Percentiles rank a stretch among this genome's conserved stretches.
These are phyloP conservation scores for Arachnomyces sp. DNA, from an alignment of 2,329 filamentous ascomycete species.

Conservation along the genomic window DNA sequence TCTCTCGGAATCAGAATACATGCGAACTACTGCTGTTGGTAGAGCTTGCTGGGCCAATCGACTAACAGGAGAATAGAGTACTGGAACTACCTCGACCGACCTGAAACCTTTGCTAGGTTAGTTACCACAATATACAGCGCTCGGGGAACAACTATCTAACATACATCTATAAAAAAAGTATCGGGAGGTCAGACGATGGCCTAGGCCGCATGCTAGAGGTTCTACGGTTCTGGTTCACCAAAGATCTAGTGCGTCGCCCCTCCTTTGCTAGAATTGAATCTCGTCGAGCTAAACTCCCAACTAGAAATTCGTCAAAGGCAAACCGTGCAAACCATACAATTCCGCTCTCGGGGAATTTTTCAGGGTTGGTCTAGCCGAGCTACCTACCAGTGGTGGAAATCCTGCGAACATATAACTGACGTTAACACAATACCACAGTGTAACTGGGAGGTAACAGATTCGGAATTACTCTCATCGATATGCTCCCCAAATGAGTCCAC, in stretches of 20 bases:
- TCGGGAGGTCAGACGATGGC: conserved; percentile 82
- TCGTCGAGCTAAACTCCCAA: conserved; percentile 12
- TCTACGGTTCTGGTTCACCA: conserved; percentile 96
- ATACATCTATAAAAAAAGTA: conserved; percentile 41
- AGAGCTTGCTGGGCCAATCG: not conserved
- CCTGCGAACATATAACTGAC: conserved; percentile 8
- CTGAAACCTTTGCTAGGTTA: conserved; percentile 72
- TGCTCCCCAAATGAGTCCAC: conserved; percentile 23
- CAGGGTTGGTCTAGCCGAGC: conserved; percentile 51
- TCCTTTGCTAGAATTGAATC: conserved; percentile 3
- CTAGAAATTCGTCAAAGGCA: conserved; percentile 93
- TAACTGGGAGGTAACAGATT: conserved; percentile 87
- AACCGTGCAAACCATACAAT: conserved; percentile 98
- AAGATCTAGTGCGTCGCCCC: conserved; percentile 59
- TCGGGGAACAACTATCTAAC: conserved; percentile 28
- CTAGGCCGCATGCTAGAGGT: conserved; percentile 93
- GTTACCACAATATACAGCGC: conserved; percentile 17
- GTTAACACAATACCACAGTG: conserved; percentile 49
- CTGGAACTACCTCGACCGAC: conserved; percentile 95
- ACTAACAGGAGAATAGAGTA: conserved; percentile 55
- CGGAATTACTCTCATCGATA: conserved; percentile 53
- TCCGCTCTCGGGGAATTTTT: conserved; percentile 97
- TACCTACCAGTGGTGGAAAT: not conserved
- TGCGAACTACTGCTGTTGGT: not conserved
- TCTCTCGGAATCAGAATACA: conserved; percentile 5